Evolutionary conservation across 2,329 filamentous ascomycete genomes (phyloP), one percentile per base, ranked within the genome.

Genomic region (Hortaea sp.): DNA sequence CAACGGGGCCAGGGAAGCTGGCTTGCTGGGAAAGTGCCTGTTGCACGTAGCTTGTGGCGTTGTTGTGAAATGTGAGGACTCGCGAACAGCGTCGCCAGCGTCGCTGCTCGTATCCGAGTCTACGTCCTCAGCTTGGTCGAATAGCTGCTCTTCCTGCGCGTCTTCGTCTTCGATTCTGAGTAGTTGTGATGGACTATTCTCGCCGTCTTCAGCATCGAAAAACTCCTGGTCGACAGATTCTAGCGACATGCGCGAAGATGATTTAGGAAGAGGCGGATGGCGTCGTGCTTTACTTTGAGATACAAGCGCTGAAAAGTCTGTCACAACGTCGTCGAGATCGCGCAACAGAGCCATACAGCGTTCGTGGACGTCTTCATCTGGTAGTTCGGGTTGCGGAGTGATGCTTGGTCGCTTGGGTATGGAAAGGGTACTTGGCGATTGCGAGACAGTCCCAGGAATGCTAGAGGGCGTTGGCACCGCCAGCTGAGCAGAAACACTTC

Each of bases 221-320:
- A 97, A 98, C 62, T 97, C 90, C 47, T 94, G 86, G 2, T 78
- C 78, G 29, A 82, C 75, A 0, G 88, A 94, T 51, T 95, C 89
- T 45, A 94, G 78, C 59, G 88, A 95, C 58, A 76, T 73, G 34
- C 79, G 71, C 7, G 77, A 75, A 10, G 56, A 57, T 4, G 60
- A 54, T 4, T 63, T 58, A 7, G 64, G 60, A 3, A 59, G 45
- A 5, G 81, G 73, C 5, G 69, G 75, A 45, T 78, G 68, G 39
- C 89, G 79, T 42, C 89, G 77, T 35, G 84, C 79, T 64, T 92
- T 94, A 67, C 82, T 94, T 59, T 85, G 84, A 6, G 76, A 69
- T 44, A 97, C 76, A 7, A 98, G 70, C 7, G 74, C 71, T 0
- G 86, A 83, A 56, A 97, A 95, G 56, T 95, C 88, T 3, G 76